Base-by-base conservation (phyloP, 331 rosid species). In the Quercus lobata region DNA sequence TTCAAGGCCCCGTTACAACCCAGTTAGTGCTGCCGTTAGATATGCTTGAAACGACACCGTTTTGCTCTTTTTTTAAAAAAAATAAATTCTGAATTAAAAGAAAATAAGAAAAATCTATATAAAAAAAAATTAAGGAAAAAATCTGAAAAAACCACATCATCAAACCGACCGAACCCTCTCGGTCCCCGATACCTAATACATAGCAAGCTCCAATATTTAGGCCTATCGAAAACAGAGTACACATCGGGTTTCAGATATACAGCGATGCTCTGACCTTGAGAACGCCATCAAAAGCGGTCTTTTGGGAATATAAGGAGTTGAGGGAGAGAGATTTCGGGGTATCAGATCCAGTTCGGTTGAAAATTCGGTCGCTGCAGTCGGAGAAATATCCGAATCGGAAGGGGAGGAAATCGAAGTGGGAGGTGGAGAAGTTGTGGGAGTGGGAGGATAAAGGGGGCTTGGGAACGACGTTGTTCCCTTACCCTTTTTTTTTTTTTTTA, bases 301-400 rank as follows among this genome's bases (percentile, higher is more conserved):
- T 66, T 21, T 46, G 79, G 46, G 72, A 70, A 30, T 57, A 58
- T 37, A 2, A 76, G 7, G 80, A 79, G 21, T 46, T 80, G 18
- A 92, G 84, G 15, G 57, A 37, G 11, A 78, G 32, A 60, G 19
- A 65, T 30, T 76, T 87, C 1, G 22, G 35, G 71, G 6, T 7
- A 7, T 37, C 11, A 3, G 46, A 37, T 37, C 46, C 3, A 11
- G 3, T 44, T 37, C 19, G 44, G 0, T 82, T 80, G 84, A 92
- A 76, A n/a, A 91, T 57, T 19, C 73, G 85, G 55, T 78, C 85
- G 49, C 92, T 92, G 1, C 3, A 11, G 65, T 93, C 93, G 57
- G 85, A 32, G 87, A 90, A 91, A 84, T 78, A 92, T 0, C 89
- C 89, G 24, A 25, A 66, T 25, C 46, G 77, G 74, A 94, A 78